Evolutionary conservation across 805 yeast genomes (phyloP).

Genomic region (Candida taoyuanica): DNA sequence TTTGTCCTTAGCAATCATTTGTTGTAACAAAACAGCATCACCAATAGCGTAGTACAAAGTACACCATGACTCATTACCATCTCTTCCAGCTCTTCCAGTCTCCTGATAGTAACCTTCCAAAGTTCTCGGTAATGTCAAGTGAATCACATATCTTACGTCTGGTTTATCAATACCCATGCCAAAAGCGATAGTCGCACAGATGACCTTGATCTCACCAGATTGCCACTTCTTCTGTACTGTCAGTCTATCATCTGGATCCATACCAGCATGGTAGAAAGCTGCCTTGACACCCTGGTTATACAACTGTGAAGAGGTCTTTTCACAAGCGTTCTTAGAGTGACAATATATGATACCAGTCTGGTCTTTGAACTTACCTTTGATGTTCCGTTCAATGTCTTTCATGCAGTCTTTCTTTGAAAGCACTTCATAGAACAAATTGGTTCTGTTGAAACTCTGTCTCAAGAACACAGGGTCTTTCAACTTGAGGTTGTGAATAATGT

Average conservation of each 20-base stretch:
- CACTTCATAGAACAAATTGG: constrained; percentile 78
- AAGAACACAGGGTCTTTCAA: constrained; percentile 58
- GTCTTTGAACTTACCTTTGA: constrained; percentile 45
- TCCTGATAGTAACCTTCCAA: constrained; percentile 97
- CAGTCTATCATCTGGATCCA: constrained; percentile 71
- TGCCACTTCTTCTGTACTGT: constrained; percentile 84
- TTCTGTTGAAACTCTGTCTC: constrained; percentile 89
- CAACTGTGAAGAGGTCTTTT: constrained; percentile 65
- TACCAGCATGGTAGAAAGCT: constrained; percentile 91
- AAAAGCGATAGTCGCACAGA: constrained; percentile 97
- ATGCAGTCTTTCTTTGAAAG: constrained; percentile 53
- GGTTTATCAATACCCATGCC: constrained; percentile 99
- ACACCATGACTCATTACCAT: constrained; percentile 80
- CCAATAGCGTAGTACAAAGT: constrained; percentile 73
- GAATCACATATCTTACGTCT: constrained; percentile 89
- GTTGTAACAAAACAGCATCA: constrained; percentile 74
- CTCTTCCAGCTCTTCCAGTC: constrained; percentile 98
- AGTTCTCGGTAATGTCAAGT: constrained; percentile 81
- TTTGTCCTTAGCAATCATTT: constrained; percentile 71
- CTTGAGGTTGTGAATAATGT: constrained; percentile 74
- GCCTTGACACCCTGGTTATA: constrained; percentile 57
- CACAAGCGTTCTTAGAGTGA: constrained; percentile 86
- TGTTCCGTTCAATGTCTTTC: constrained; percentile 55
- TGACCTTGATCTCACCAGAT: constrained; percentile 58
- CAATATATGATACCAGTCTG: constrained; percentile 90